phyloP scores from a whole-genome alignment of 2,329 filamentous ascomycete genomes.

The Fusarium chlamydosporum region DNA sequence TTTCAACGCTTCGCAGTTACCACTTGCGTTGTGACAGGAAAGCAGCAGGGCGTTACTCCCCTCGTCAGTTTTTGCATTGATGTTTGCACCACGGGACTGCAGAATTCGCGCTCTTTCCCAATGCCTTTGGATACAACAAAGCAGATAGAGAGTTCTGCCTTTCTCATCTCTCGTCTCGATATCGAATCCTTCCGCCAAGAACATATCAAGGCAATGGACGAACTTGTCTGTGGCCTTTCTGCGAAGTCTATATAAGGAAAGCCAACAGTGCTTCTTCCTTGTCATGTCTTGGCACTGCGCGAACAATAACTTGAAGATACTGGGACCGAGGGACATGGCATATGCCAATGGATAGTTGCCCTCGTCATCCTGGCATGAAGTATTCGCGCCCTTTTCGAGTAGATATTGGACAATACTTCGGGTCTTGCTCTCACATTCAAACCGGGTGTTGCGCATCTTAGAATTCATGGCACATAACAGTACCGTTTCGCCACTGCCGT shows the following conservation, averaged over 20 bases:
- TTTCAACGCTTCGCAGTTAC: neutral
- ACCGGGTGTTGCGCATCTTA: neutral
- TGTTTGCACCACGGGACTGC: slow-evolving; percentile 19
- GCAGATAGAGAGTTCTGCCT: slow-evolving; percentile 36
- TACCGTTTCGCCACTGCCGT: neutral
- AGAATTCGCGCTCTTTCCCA: slow-evolving; percentile 1
- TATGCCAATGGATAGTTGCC: slow-evolving; percentile 3
- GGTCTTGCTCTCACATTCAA: neutral
- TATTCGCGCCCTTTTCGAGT: slow-evolving; percentile 36
- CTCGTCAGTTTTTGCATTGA: slow-evolving; percentile 1
- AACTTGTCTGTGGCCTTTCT: neutral
- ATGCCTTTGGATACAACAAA: neutral
- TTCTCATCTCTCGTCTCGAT: slow-evolving; percentile 15
- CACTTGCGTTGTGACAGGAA: neutral
- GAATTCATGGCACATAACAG: slow-evolving; percentile 5
- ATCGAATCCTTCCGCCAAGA: slow-evolving; percentile 33
- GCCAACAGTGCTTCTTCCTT: slow-evolving; percentile 27
- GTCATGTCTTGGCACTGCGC: slow-evolving; percentile 8
- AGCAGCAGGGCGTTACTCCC: slow-evolving; percentile 40
- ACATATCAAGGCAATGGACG: slow-evolving; percentile 9
- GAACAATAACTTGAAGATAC: slow-evolving; percentile 26
- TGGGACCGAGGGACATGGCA: neutral
- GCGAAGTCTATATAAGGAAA: neutral
- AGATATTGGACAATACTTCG: slow-evolving; percentile 29
- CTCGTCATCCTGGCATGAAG: neutral